Conservation (phyloP, 805 yeast genomes). For the Suhomyces sp. region DNA sequence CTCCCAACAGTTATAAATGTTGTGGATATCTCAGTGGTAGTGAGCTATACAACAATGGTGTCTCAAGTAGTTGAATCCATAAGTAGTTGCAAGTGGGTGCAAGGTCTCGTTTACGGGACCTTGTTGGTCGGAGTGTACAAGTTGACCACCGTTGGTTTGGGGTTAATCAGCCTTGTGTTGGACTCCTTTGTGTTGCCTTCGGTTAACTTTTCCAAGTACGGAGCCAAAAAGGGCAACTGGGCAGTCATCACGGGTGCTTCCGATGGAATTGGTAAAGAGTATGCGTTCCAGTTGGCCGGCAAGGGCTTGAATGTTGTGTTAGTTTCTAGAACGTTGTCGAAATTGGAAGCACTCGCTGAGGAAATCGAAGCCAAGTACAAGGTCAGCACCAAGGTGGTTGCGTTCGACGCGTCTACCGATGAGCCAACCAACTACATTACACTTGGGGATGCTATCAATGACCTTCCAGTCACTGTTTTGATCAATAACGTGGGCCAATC, state of each 20-base stretch:
- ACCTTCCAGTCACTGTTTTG: constrained; percentile 66
- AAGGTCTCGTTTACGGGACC: constrained; percentile 25
- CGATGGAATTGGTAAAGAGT: constrained; percentile 96
- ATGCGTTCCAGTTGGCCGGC: constrained; percentile 77
- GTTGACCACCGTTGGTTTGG: constrained; percentile 48
- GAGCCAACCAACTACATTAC: constrained; percentile 51
- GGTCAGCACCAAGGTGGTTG: constrained; percentile 63
- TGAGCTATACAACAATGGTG: background rate
- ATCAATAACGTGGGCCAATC: constrained; percentile 94
- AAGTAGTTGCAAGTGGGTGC: constrained; percentile 13
- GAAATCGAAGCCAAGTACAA: constrained; percentile 58
- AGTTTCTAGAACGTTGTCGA: constrained; percentile 79
- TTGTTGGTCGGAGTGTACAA: constrained; percentile 64
- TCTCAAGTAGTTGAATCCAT: background rate
- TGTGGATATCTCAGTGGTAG: background rate
- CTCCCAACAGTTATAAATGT: background rate
- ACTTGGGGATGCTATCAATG: constrained; percentile 45
- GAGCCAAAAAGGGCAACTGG: constrained; percentile 73
- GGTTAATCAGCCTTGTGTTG: constrained; percentile 50
- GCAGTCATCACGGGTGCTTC: constrained; percentile 98
- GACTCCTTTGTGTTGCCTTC: constrained; percentile 67
- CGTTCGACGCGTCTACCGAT: constrained; percentile 77
- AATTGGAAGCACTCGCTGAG: constrained; percentile 61
- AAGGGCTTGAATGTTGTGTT: constrained; percentile 81
- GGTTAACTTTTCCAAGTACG: constrained; percentile 61